Evolutionary conservation across 139 green algal species (phyloP).

Genomic region (Asterochloris erici): DNA sequence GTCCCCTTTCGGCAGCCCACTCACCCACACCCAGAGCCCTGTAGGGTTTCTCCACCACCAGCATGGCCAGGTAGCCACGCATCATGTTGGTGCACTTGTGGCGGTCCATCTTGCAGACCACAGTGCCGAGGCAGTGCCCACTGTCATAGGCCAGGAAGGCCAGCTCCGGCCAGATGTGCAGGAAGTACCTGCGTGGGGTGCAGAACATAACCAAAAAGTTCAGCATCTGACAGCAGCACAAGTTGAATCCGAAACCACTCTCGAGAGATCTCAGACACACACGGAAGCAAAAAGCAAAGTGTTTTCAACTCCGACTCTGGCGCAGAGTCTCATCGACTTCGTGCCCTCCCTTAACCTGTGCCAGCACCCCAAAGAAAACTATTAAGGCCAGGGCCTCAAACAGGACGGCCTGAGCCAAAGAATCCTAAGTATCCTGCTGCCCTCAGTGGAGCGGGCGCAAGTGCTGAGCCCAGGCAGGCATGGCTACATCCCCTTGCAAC

Average conservation of each 20-base stretch:
- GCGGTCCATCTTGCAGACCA: conserved; percentile 94
- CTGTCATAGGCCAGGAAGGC: conserved; percentile 78
- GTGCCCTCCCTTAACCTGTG: too few relatives aligned
- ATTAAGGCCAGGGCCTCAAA: too few relatives aligned
- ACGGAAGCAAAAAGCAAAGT: background rate
- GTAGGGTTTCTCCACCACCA: conserved; percentile 89
- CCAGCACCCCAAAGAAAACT: too few relatives aligned
- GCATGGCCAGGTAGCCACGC: conserved; percentile 97
- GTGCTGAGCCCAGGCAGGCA: too few relatives aligned
- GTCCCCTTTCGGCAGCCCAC: background rate
- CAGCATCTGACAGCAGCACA: background rate
- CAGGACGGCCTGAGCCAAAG: too few relatives aligned
- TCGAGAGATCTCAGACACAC: background rate
- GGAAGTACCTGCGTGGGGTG: conserved; percentile 62
- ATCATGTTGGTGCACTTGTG: conserved; percentile 53
- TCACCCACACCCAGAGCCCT: conserved; percentile 77
- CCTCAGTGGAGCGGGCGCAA: too few relatives aligned
- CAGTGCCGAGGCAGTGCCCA: conserved; percentile 55
- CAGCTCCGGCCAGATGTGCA: conserved; percentile 90
- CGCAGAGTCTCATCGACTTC: too few relatives aligned
- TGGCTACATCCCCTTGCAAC: background rate
- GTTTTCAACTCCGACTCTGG: too few relatives aligned
- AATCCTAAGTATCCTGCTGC: too few relatives aligned
- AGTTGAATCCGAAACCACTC: background rate
- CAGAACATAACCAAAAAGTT: background rate